A percentile compares a stretch with the other conserved stretches of the same genome.
These are phyloP conservation scores for Oryza officinalis DNA, from an alignment of 176 grass and related monocot species.

Conservation along the genomic window DNA sequence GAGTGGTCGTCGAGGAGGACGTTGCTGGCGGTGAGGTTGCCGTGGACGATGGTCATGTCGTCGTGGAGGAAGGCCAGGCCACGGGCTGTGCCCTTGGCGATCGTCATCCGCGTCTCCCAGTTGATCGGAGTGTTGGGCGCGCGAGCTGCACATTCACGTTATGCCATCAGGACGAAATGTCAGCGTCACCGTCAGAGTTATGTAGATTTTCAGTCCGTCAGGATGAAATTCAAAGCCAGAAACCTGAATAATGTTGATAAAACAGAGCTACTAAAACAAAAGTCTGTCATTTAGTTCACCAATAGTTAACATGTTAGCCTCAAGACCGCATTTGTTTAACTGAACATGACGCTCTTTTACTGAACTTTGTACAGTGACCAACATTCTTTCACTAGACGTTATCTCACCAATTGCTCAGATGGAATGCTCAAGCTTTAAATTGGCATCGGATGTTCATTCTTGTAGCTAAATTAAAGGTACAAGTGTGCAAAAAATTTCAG, in stretches of 20 bases:
- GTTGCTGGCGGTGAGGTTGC: constrained; percentile 79
- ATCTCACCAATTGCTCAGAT: too few relatives aligned
- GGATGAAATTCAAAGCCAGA: not conserved
- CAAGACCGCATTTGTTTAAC: not conserved
- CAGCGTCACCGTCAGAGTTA: not conserved
- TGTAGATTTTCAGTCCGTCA: not conserved
- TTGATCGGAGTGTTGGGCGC: constrained; percentile 51
- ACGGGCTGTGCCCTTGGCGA: constrained; percentile 69
- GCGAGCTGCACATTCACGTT: constrained; percentile 29
- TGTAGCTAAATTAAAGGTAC: too few relatives aligned
- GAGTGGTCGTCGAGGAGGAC: constrained; percentile 62
- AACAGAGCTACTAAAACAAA: not conserved
- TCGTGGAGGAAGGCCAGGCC: constrained; percentile 69
- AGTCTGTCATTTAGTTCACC: too few relatives aligned
- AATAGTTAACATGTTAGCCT: too few relatives aligned
- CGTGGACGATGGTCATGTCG: constrained; percentile 59
- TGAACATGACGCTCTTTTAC: not conserved
- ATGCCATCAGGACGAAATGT: constrained; percentile 2
- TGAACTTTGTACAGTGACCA: not conserved
- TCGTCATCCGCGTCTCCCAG: constrained; percentile 60
- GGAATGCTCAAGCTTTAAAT: too few relatives aligned
- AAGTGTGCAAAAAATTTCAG: too few relatives aligned
- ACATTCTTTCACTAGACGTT: too few relatives aligned
- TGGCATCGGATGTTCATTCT: too few relatives aligned
- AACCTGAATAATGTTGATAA: not conserved